Conservation (phyloP, 1,284 basidiomycete genomes). For the Puccinia polysora region DNA sequence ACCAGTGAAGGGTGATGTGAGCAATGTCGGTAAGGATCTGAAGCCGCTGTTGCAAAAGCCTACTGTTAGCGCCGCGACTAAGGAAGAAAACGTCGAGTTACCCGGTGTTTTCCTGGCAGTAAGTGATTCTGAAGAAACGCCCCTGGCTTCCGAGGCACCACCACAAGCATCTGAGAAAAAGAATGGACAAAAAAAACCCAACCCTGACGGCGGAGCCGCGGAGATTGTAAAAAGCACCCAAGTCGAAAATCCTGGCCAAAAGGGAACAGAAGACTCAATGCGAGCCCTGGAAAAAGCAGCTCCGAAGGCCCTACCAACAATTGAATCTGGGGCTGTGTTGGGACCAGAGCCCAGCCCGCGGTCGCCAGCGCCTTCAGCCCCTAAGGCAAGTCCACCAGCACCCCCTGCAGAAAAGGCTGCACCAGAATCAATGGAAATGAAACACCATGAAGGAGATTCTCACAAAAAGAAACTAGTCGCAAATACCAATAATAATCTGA, state of each 20-base stretch:
- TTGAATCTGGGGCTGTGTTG: neutral
- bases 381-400: neutral
- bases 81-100: neutral
- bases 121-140: neutral
- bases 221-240: neutral
- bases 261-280: too few species aligned
- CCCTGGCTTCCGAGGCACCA: neutral
- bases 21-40: neutral
- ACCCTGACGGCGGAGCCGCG: neutral
- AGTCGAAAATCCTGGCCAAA: too few species aligned
- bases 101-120: neutral
- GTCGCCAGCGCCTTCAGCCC: neutral
- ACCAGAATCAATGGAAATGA: neutral
- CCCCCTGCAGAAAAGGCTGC: neutral
- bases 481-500: neutral
- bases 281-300: neutral
- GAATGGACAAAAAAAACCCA: neutral
- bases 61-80: neutral
- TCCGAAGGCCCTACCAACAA: neutral
- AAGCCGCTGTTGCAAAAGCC: slow-evolving; percentile 14
- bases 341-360: neutral
- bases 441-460: neutral
- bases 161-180: neutral
- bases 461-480: neutral
- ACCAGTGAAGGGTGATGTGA: too few species aligned